Evolutionary conservation across 1,284 basidiomycete species (phyloP), one percentile per base, ranked within the genome.

Genomic region (Kwoniella shivajii): DNA sequence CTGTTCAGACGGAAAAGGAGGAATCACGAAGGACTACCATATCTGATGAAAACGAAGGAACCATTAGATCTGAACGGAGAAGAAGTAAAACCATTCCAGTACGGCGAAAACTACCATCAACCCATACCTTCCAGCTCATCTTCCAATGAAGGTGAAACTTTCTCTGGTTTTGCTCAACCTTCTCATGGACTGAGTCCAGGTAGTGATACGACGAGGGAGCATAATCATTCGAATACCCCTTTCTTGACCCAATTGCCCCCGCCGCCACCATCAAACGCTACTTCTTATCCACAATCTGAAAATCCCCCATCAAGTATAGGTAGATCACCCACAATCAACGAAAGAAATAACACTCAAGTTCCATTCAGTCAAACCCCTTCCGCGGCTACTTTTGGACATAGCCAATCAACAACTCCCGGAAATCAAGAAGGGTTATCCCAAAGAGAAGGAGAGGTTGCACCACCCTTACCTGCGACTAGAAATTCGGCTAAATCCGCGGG

Each of bases 51-150:
- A 38, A 18, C 24, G n/a, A 42, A 34, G 22, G 44, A 20, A 26
- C 55, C 50, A 14, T 49, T 67, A 20, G 61, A 67, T 38, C 44
- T 66, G 27, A 59, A 50, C 6, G 66, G 64, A 6, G 64, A 61
- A 13, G 66, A 68, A 48, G 58, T 68, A 27, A 68, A 68, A 53
- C 66, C 66, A 3, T 68, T 50, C 45, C 18, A 41, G 31, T 37
- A 56, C 6, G 27, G 42, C 37, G 20, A 44, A 30, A 34, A 45
- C 6, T 45, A 54, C 24, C 29, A 34, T 26, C 13, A 46, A 9
- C 22, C 55, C 4, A 3, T 34, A 18, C 22, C 41, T n/a, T 20
- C 55, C 16, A n/a, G 16, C 16, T 46, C 37, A 10, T 20, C 47
- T 18, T 53, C 43, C 18, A 36, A 38, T 26, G 31, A n/a, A 7